phyloP scores from a whole-genome alignment of 495 filamentous ascomycete species.

The Cercophora sp. region DNA sequence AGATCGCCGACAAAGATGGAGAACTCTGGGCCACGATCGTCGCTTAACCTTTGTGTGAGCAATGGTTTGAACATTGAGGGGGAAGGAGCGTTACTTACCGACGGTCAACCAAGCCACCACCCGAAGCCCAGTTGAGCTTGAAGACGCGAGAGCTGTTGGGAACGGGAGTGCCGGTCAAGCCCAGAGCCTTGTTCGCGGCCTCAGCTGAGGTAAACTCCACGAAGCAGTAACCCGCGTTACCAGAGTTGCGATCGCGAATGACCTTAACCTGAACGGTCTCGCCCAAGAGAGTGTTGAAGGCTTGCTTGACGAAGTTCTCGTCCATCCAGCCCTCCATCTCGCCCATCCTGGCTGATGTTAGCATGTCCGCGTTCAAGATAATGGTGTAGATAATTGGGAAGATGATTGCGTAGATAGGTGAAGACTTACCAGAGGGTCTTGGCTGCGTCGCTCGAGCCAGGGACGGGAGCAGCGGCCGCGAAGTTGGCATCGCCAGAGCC shows the following conservation, averaged over 20 bases:
- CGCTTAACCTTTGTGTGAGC: slow-evolving; percentile 47
- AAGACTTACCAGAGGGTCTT: slow-evolving; percentile 44
- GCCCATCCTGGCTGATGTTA: slow-evolving; percentile 74
- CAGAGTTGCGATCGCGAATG: slow-evolving; percentile 98
- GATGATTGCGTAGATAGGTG: background rate
- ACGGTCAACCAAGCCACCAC: slow-evolving; percentile 90
- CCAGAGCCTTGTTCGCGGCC: slow-evolving; percentile 85
- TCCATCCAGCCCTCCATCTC: slow-evolving; percentile 99
- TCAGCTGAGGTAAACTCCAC: slow-evolving; percentile 84
- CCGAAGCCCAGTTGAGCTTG: slow-evolving; percentile 99
- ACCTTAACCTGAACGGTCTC: slow-evolving; percentile 98
- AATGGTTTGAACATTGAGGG: slow-evolving; percentile 2
- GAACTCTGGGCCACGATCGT: slow-evolving; percentile 93
- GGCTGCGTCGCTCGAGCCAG: slow-evolving; percentile 24
- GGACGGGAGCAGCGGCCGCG: slow-evolving; percentile 10
- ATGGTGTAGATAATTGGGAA: background rate
- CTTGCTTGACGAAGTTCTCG: slow-evolving; percentile 93
- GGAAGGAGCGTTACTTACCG: slow-evolving; percentile 52
- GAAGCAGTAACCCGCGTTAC: slow-evolving; percentile 98
- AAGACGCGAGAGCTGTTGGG: slow-evolving; percentile 93
- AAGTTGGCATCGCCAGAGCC: slow-evolving; percentile 23
- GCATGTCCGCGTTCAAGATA: slow-evolving; percentile 3
- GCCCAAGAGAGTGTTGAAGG: slow-evolving; percentile 80
- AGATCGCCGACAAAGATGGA: slow-evolving; percentile 98
- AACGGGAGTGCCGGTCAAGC: slow-evolving; percentile 83